Evolutionary conservation across 2,329 filamentous ascomycete genomes (phyloP).

Genomic region (Botryotinia calthae): DNA sequence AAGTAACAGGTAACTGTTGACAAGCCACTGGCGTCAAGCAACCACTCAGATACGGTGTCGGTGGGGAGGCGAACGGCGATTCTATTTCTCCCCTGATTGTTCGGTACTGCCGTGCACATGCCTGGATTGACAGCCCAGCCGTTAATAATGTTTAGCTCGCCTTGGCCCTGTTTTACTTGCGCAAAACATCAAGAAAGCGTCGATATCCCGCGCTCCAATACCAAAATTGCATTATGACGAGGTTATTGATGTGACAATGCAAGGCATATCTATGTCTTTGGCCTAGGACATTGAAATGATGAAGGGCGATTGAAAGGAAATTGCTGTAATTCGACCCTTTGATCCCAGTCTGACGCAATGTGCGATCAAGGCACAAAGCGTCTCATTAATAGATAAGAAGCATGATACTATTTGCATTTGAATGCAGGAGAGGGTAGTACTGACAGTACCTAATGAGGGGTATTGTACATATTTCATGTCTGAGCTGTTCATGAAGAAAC

Average conservation of each 20-base stretch:
- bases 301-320: constrained; percentile 2
- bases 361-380: constrained; percentile 21
- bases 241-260: neutral
- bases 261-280: neutral
- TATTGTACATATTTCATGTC: constrained; percentile 15
- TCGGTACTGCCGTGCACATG: constrained; percentile 18
- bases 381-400: constrained; percentile 19
- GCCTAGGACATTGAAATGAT: neutral
- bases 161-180: constrained; percentile 13
- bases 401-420: constrained; percentile 7
- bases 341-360: constrained; percentile 14
- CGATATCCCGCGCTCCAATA: neutral
- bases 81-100: constrained; percentile 2
- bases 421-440: constrained; percentile 19
- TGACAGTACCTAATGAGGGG: constrained; percentile 18
- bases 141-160: constrained; percentile 6
- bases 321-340: neutral
- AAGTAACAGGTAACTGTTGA: constrained; percentile 13
- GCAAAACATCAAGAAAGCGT: neutral
- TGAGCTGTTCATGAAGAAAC: constrained; percentile 20
- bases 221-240: constrained; percentile 1
- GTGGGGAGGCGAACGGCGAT: constrained; percentile 24
- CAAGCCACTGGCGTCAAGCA: constrained; percentile 32
- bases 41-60: constrained; percentile 22
- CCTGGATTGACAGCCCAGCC: constrained; percentile 1